Base-by-base conservation (phyloP, 306 rosid genomes). In the Calophaca sinica region DNA sequence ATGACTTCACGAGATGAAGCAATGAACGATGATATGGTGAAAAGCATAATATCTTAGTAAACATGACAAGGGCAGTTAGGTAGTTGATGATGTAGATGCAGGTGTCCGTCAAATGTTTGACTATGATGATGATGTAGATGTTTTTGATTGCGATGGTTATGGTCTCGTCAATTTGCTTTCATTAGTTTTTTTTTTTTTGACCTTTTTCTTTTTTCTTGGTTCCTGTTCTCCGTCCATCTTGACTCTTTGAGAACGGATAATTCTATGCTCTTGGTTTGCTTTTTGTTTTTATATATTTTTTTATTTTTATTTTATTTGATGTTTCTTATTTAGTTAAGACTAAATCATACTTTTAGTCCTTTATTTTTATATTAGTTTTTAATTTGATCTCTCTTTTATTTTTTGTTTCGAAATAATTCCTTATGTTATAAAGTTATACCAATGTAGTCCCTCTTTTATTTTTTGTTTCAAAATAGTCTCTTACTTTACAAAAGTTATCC, bases 1-100 rank as follows among this genome's bases (percentile, higher is more conserved):
- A 89, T 6, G 94, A 91, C 79, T 93, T 79, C 72, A 91, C 97
- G 0, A 84, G 97, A 93, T 93, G 84, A 89, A 7, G 7, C 48
- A 42, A 0, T 20, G 26, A 20, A 20, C 26, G 26, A 20, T 20
- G 26, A 20, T 20, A 38, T 36, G 5, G 4, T 36, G 41, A 36
- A 36, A 4, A 36, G 9, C 1, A 42, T 44, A 7, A 44, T 44
- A 44, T 44, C 7, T 5, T 41, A 48, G 0, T 13, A n/a, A 68
- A 58, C 6, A 61, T 6, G 70, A 72, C 29, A 48, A 59, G 62
- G 67, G 64, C 62, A 49, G 61, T 20, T 44, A 28, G 6, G 1
- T 11, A n/a, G 15, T 26, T 42, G 53, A 63, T 63, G 52, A 7
- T 20, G 26, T 63, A 41, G 42, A 60, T 60, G 67, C 84, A 78